Base-by-base conservation (phyloP, 345 rosid genomes). In the Anacardium occidentale region DNA sequence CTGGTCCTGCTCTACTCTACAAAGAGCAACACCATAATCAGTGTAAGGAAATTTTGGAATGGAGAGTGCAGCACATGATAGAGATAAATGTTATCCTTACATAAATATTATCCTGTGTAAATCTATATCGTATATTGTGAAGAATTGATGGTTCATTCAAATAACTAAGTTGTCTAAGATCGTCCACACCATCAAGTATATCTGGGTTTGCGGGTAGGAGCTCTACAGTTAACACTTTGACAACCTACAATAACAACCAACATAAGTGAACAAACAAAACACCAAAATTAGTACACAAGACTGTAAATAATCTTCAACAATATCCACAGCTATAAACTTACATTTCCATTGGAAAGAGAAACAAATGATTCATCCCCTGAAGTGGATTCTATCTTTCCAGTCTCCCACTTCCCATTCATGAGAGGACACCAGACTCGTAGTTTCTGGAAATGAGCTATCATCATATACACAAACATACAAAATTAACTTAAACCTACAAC, bases 131-230 rank as follows among this genome's bases (percentile, higher is more conserved):
- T n/a, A 96, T 86, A 78, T 93, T 96, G 83, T 91, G 83, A 79
- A 96, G 89, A 75, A 93, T 90, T 2, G 98, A 89, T 44, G 98
- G 99, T 74, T 96, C 99, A 66, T 96, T 96, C 82, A 96, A 77
- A 87, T 88, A 93, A 84, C 93, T 90, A 76, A 96, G 99, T 77
- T 90, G 96, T 74, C 87, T 81, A 73, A 96, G 97, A 78, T 96
- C 92, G 79, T 88, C 93, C 71, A 83, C 94, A 32, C 94, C 97
- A 81, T 87, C 91, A 52, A 96, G 83, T 44, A 96, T 83, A 78
- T 91, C 92, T 5, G 99, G 97, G 80, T 93, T 96, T 77, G 99
- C 92, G 68, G 99, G 99, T 64, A 90, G 86, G 75, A 96, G 94
- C 55, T 91, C 90, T 63, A 76, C 85, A 29, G 84, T 83, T 5